phyloP scores from a whole-genome alignment of 768 basidiomycete genomes.

The Suillus clintonianus region DNA sequence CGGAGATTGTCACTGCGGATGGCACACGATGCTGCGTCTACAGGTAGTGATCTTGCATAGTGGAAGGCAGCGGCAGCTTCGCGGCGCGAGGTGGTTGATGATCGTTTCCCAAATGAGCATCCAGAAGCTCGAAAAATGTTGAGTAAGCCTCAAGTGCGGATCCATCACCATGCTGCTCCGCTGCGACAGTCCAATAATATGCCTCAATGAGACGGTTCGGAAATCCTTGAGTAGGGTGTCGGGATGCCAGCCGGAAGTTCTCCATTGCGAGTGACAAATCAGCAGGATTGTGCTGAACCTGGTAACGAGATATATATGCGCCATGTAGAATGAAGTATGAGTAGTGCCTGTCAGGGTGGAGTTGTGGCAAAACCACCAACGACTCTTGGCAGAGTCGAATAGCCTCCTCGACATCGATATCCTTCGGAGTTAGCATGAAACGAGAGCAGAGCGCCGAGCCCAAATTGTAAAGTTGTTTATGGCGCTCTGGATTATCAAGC shows the following conservation, averaged over 20 bases:
- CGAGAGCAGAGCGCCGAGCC: neutral
- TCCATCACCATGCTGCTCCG: neutral
- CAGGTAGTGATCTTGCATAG: neutral
- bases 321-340: neutral
- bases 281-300: neutral
- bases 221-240: neutral
- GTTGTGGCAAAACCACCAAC: neutral
- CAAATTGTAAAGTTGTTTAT: neutral
- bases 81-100: neutral
- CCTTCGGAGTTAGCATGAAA: neutral
- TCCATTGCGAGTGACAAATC: neutral
- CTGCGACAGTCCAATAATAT: too few relatives aligned
- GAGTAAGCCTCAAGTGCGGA: neutral
- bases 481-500: neutral
- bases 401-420: neutral
- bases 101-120: neutral
- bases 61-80: neutral
- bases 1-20: slow-evolving; percentile 5
- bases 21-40: slow-evolving; percentile 15
- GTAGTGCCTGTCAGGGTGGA: neutral
- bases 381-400: neutral
- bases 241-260: neutral
- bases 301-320: neutral
- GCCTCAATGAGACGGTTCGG: neutral
- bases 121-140: neutral